A percentile compares a stretch with the other conserved stretches of the same genome.
phyloP scores from a whole-genome alignment of 192 early-diverging fungal species.

The Paraglomus brasilianum region DNA sequence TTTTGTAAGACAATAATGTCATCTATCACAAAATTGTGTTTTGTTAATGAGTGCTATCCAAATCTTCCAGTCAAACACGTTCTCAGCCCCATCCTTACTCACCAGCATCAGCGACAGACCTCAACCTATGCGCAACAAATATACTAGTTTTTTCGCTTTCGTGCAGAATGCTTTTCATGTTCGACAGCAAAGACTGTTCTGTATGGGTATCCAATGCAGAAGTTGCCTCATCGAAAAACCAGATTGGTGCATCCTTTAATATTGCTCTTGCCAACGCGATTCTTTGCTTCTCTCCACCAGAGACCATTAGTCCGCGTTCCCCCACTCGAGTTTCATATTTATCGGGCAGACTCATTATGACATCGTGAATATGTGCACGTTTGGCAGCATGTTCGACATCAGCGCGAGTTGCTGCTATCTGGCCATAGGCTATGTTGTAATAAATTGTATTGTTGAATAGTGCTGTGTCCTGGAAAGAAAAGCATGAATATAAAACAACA shows the following conservation, averaged over 20 bases:
- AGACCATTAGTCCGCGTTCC: slow-evolving; percentile 82
- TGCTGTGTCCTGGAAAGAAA: slow-evolving; percentile 63
- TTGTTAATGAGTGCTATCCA: not conserved
- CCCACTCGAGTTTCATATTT: slow-evolving; percentile 87
- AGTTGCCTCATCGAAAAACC: slow-evolving; percentile 93
- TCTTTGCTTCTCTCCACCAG: slow-evolving; percentile 90
- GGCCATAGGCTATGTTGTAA: slow-evolving; percentile 93
- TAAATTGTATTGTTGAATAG: slow-evolving; percentile 92
- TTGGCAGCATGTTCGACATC: slow-evolving; percentile 75
- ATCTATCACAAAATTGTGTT: slow-evolving; percentile 50
- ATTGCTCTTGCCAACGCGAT: slow-evolving; percentile 91
- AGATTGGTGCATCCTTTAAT: slow-evolving; percentile 85
- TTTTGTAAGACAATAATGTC: slow-evolving; percentile 88
- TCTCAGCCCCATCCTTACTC: slow-evolving; percentile 8
- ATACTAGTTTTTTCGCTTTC: slow-evolving; percentile 76
- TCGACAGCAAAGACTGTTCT: slow-evolving; percentile 80
- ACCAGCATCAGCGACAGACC: slow-evolving; percentile 85
- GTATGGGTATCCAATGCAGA: slow-evolving; percentile 83
- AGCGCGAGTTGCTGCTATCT: slow-evolving; percentile 55
- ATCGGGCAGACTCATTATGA: slow-evolving; percentile 71
- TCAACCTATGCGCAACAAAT: slow-evolving; percentile 92
- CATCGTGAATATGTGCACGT: slow-evolving; percentile 74
- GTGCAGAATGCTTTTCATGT: slow-evolving; percentile 83
- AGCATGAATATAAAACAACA: not conserved
- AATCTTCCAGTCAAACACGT: not conserved